Percentiles rank a stretch among this genome's conserved stretches.
phyloP scores from a whole-genome alignment of 2,329 filamentous ascomycete genomes.

The Trichophyton mentagrophytes region DNA sequence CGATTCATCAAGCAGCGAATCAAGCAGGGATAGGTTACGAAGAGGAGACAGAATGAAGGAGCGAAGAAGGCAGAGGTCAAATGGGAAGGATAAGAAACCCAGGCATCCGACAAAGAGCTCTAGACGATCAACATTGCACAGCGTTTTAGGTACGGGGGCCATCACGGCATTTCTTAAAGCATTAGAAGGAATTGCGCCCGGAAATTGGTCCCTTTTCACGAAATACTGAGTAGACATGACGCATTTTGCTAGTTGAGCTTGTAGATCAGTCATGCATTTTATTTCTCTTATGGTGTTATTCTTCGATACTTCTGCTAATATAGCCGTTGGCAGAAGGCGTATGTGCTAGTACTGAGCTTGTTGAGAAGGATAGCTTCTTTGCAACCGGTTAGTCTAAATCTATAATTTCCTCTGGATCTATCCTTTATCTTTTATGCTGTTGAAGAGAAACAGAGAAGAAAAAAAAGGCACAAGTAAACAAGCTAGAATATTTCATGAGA shows the following conservation, averaged over 20 bases:
- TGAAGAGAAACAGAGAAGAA: background rate
- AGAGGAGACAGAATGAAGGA: background rate
- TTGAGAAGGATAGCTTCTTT: background rate
- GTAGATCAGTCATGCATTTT: background rate
- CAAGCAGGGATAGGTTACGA: constrained; percentile 10
- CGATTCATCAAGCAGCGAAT: constrained; percentile 11
- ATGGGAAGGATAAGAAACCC: background rate
- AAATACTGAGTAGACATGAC: background rate
- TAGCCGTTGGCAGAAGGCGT: background rate
- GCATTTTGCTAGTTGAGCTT: background rate
- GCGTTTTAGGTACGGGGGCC: constrained; percentile 25
- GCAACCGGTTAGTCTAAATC: background rate
- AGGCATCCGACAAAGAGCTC: constrained; percentile 20
- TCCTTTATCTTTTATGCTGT: background rate
- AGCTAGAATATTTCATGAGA: background rate
- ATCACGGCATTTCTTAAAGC: constrained; percentile 30
- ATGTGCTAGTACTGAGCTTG: background rate
- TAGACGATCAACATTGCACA: constrained; percentile 24
- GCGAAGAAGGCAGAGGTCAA: background rate
- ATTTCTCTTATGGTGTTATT: background rate
- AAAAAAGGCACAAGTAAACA: background rate
- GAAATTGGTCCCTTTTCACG: background rate
- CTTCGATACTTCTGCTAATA: background rate
- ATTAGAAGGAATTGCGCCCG: constrained; percentile 22
- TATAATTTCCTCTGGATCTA: background rate